These are phyloP conservation scores for Ogataea salicorniae DNA, from an alignment of 805 yeast genomes.

Conservation along the genomic window DNA sequence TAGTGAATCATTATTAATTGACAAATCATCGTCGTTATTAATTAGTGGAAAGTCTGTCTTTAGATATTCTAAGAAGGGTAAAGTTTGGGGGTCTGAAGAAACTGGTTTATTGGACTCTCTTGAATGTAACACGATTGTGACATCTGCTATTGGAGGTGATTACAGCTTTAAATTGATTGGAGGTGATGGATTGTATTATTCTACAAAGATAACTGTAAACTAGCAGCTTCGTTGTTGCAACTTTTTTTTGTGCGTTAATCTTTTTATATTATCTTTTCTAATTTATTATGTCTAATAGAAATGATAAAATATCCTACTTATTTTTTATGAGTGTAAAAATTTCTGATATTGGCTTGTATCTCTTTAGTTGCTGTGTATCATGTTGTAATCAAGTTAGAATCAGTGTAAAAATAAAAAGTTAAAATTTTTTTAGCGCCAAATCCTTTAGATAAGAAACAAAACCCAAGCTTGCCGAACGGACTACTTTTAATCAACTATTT, in stretches of 20 bases:
- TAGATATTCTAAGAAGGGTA: slow-evolving; percentile 20
- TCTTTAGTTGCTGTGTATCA: no score
- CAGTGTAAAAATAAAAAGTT: no score
- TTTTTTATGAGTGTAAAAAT: no score
- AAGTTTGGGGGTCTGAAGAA: slow-evolving; percentile 14
- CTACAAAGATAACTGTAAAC: no score
- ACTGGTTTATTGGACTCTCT: background rate
- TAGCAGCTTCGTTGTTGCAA: background rate
- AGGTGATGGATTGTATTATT: background rate
- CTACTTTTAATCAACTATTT: no score
- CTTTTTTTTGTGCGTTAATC: background rate
- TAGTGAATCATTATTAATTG: slow-evolving; percentile 6
- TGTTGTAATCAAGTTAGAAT: no score
- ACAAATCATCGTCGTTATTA: slow-evolving; percentile 14
- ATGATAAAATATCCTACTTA: no score
- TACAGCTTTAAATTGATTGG: slow-evolving; percentile 1
- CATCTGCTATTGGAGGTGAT: slow-evolving; percentile 1
- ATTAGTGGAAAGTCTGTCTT: slow-evolving; percentile 9
- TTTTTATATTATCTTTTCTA: background rate
- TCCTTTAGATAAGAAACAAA: no score
- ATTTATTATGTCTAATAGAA: no score
- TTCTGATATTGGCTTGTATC: no score
- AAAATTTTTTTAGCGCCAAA: no score
- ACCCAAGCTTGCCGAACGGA: no score
- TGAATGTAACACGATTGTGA: background rate